Percentiles rank a stretch among this genome's conserved stretches.
These are phyloP conservation scores for Neotropicomus parvogracilis DNA, from an alignment of 1,284 basidiomycete genomes.

Conservation along the genomic window DNA sequence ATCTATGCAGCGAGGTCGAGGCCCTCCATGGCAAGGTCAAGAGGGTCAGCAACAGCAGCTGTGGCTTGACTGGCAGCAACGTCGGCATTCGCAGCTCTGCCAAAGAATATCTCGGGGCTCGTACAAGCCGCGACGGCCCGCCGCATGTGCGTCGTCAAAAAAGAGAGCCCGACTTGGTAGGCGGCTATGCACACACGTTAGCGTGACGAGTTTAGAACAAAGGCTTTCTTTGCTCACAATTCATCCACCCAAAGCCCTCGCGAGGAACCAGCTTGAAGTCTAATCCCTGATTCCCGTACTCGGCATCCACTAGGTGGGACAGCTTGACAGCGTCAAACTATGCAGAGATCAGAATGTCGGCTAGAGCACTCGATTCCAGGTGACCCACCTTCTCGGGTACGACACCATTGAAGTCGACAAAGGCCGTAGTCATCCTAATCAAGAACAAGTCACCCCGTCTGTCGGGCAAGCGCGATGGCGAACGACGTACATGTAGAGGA, in stretches of 20 bases:
- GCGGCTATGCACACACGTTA: conserved; percentile 54
- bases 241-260: conserved; percentile 98
- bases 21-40: conserved; percentile 68
- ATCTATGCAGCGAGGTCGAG: conserved; percentile 33
- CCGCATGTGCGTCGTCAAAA: conserved; percentile 90
- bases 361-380: background rate
- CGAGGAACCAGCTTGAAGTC: conserved; percentile 96
- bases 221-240: conserved; percentile 48
- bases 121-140: conserved; percentile 92
- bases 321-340: conserved; percentile 94
- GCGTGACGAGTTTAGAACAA: conserved; percentile 21
- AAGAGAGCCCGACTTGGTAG: conserved; percentile 93
- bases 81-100: conserved; percentile 41
- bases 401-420: conserved; percentile 95
- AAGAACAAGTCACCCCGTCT: conserved; percentile 5
- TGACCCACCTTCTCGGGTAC: conserved; percentile 83
- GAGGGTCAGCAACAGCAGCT: conserved; percentile 51
- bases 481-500: conserved; percentile 84
- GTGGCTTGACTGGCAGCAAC: conserved; percentile 38
- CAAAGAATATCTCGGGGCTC: conserved; percentile 88
- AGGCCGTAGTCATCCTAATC: conserved; percentile 83
- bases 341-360: conserved; percentile 7
- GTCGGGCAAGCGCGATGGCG: background rate
- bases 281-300: conserved; percentile 97
- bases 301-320: conserved; percentile 93